A percentile compares a stretch with the other conserved stretches of the same genome.
Evolutionary conservation across 768 basidiomycete genomes (phyloP).

Genomic region (Kwoniella botswanensis): DNA sequence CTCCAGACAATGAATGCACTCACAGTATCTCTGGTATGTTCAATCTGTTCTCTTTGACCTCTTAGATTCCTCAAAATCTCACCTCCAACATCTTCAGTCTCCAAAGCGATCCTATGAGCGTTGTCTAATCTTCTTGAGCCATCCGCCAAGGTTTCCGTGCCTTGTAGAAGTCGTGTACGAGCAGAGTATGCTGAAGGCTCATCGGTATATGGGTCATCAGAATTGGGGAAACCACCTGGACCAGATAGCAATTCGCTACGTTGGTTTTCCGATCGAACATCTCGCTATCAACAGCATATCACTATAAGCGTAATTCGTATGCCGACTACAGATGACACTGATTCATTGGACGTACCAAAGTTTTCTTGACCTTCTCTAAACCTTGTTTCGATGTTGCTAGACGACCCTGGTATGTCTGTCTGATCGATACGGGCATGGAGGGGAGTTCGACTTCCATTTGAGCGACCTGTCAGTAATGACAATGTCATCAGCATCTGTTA

Average conservation of each 20-base stretch:
- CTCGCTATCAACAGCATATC: constrained; percentile 61
- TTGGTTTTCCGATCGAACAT: constrained; percentile 70
- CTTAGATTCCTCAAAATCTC: constrained; percentile 86
- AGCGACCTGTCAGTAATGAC: constrained; percentile 72
- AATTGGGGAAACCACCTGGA: constrained; percentile 42
- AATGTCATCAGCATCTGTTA: too few relatives aligned
- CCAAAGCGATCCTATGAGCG: constrained; percentile 87
- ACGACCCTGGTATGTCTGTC: constrained; percentile 74
- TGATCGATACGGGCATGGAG: constrained; percentile 84
- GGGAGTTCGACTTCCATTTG: constrained; percentile 99
- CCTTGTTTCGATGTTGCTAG: constrained; percentile 76
- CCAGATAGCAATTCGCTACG: constrained; percentile 76
- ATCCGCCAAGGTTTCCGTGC: constrained; percentile 78
- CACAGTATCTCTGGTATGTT: constrained; percentile 88
- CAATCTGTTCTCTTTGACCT: constrained; percentile 89
- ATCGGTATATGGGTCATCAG: constrained; percentile 70
- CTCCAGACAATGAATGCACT: constrained; percentile 44
- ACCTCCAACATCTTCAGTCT: constrained; percentile 94
- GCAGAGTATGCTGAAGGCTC: constrained; percentile 63
- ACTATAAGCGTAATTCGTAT: background rate
- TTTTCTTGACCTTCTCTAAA: constrained; percentile 78
- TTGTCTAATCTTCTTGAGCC: constrained; percentile 80
- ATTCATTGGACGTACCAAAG: constrained; percentile 56
- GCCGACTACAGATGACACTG: background rate
- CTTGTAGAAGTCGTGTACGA: constrained; percentile 75